Evolutionary conservation across 2,329 filamentous ascomycete genomes (phyloP).

Genomic region (Penicillium sumatraense): DNA sequence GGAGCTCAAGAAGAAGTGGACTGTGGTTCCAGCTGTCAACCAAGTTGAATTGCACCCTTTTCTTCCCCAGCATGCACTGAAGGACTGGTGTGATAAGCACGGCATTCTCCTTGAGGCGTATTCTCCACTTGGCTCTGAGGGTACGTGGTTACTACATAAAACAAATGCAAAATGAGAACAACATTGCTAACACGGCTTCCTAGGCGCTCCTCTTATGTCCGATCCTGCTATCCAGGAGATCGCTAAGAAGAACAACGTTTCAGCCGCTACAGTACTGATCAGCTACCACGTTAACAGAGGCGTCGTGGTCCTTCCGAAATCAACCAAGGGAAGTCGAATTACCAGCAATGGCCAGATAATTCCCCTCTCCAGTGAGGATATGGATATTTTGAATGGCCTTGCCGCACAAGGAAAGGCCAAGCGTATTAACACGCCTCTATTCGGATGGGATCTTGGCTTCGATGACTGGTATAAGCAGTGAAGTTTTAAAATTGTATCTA

Average conservation of each 20-base stretch:
- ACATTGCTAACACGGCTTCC: constrained; percentile 2
- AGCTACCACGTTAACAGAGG: constrained; percentile 21
- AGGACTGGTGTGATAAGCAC: constrained; percentile 38
- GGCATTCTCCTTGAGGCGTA: constrained; percentile 45
- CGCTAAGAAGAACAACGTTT: constrained; percentile 16
- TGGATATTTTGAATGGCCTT: constrained; percentile 31
- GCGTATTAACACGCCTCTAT: constrained; percentile 41
- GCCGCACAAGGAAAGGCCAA: constrained; percentile 37
- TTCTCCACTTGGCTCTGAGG: constrained; percentile 33
- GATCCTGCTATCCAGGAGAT: constrained; percentile 15
- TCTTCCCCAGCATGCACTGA: constrained; percentile 41
- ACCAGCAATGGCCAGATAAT: constrained; percentile 16
- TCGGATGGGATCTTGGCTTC: constrained; percentile 37
- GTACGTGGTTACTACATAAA: constrained; percentile 1
- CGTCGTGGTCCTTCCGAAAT: constrained; percentile 20
- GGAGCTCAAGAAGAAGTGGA: constrained; percentile 21
- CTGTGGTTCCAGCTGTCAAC: constrained; percentile 34
- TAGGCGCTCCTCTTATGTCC: constrained; percentile 19
- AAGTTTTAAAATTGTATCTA: not conserved
- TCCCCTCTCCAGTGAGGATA: constrained; percentile 16
- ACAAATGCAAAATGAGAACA: not conserved
- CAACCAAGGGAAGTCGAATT: constrained; percentile 15
- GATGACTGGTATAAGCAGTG: constrained; percentile 30
- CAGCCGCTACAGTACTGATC: constrained; percentile 16
- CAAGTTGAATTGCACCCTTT: constrained; percentile 47